Base-by-base conservation (phyloP, 2,329 filamentous ascomycete genomes). In the Fusarium longipes region DNA sequence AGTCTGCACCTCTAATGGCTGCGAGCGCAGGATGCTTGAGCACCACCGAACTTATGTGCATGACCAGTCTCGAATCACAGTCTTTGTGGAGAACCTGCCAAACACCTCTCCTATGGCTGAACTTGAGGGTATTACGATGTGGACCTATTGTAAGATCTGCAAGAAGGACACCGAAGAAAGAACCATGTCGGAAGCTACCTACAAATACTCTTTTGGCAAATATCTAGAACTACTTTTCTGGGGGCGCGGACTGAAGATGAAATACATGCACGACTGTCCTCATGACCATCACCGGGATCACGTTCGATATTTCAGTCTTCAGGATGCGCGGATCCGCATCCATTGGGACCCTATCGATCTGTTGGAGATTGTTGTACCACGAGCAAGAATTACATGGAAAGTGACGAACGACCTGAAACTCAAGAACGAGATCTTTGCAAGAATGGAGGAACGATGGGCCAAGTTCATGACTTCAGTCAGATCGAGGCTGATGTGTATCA, bases 121-220 rank as follows among this genome's bases (percentile, higher is more conserved):
- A 87, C 76, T 75, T 52, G 78, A 82, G 40, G 91, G 90, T 4
- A 97, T 99, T 56, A 87, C 94, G 57, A 97, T 99, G 93, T 99
- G 96, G 96, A 98, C 93, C 69, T 93, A 91, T 71, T 99, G 96
- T 82, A 96, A 97, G 73, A 85, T 92, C 29, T 99, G 96, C 77
- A 90, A 92, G 51, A 93, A 93, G 69, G 94, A 98, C 76, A 97
- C 95, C 0, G 92, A 93, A 36, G 89, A 94, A 45, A 91, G 92
- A 69, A 89, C 91, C 30, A 97, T 99, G 93, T 97, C 95, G 1
- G 89, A 93, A 57, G 93, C 89, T 72, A 96, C 94, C 0, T 99
- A 93, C 92, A 97, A 96, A 77, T 99, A 99, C 77, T 99, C 96
- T 0, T 97, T 99, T 74, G 96, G 93, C 12, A 99, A 99, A 78